These are phyloP conservation scores for Coelastrella sp. DNA, from an alignment of 139 green algal genomes.

Conservation along the genomic window DNA sequence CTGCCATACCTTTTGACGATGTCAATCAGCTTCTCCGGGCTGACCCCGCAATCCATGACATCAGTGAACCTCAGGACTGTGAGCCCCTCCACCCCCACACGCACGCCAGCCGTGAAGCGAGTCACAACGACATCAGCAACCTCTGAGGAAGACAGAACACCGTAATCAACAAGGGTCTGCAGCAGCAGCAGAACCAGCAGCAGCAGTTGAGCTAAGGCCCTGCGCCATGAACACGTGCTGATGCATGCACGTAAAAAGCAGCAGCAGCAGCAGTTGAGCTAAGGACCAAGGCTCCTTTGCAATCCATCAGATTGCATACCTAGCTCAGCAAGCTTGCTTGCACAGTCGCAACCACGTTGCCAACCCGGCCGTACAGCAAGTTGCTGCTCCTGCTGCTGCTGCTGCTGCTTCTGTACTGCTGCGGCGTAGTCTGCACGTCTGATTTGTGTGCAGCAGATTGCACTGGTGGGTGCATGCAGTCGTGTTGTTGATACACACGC, in stretches of 20 bases:
- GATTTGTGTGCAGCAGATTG: no score
- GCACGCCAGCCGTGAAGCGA: not conserved
- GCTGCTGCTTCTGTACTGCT: no score
- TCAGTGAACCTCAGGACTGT: not conserved
- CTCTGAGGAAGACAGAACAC: not conserved
- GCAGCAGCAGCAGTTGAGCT: not conserved
- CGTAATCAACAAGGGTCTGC: slow-evolving; percentile 18
- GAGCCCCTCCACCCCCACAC: not conserved
- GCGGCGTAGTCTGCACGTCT: no score
- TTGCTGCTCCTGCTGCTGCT: no score
- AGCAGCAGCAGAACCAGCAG: slow-evolving; percentile 23
- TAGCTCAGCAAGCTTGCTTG: no score
- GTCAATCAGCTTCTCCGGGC: not conserved
- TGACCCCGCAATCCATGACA: slow-evolving; percentile 27
- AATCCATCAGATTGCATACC: no score
- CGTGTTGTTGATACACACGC: not conserved
- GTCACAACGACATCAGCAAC: not conserved
- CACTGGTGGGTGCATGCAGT: no score
- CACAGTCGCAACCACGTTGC: no score
- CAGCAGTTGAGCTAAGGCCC: not conserved
- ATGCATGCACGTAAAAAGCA: not conserved
- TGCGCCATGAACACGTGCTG: not conserved
- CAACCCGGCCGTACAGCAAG: no score
- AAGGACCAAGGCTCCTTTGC: no score
- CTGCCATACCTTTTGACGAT: not conserved